phyloP scores from a whole-genome alignment of 805 yeast genomes.

The Jamesozyma jinghongensis region DNA sequence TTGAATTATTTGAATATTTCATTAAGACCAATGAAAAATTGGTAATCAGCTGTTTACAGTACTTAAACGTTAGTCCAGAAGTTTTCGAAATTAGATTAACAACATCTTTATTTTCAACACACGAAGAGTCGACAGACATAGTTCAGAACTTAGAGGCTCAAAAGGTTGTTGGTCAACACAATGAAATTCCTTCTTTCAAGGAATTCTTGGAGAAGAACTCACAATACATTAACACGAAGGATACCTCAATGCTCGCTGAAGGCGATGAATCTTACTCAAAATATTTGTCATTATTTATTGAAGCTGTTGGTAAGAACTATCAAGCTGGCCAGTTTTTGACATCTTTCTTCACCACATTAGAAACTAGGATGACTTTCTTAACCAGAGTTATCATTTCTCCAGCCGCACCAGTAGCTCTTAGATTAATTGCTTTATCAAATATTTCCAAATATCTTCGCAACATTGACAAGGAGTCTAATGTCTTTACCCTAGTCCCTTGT shows the following conservation, averaged over 20 bases:
- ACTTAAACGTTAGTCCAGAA: constrained; percentile 33
- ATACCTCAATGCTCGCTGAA: constrained; percentile 28
- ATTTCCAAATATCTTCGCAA: constrained; percentile 30
- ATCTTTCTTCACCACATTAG: constrained; percentile 33
- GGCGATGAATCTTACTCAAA: constrained; percentile 34
- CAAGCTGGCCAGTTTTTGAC: constrained; percentile 29
- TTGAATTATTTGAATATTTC: constrained; percentile 34
- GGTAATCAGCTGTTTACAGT: constrained; percentile 33
- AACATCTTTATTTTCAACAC: constrained; percentile 40
- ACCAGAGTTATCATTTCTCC: constrained; percentile 49
- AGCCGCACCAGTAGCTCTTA: constrained; percentile 48
- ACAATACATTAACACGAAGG: constrained; percentile 20
- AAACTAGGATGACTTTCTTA: constrained; percentile 47
- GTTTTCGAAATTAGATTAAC: constrained; percentile 58
- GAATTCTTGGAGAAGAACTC: constrained; percentile 27
- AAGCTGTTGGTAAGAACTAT: constrained; percentile 34
- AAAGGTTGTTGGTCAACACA: constrained; percentile 19
- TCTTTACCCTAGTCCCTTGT: constrained; percentile 52
- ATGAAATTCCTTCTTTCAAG: constrained; percentile 21
- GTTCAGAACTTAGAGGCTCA: constrained; percentile 25
- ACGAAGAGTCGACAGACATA: constrained; percentile 24
- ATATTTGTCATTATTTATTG: constrained; percentile 37
- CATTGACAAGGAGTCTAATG: constrained; percentile 32
- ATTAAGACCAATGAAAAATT: constrained; percentile 31
- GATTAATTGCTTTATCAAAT: constrained; percentile 40